These are phyloP conservation scores for Alternaria brassicae DNA, from an alignment of 2,329 filamentous ascomycete species.

Conservation along the genomic window DNA sequence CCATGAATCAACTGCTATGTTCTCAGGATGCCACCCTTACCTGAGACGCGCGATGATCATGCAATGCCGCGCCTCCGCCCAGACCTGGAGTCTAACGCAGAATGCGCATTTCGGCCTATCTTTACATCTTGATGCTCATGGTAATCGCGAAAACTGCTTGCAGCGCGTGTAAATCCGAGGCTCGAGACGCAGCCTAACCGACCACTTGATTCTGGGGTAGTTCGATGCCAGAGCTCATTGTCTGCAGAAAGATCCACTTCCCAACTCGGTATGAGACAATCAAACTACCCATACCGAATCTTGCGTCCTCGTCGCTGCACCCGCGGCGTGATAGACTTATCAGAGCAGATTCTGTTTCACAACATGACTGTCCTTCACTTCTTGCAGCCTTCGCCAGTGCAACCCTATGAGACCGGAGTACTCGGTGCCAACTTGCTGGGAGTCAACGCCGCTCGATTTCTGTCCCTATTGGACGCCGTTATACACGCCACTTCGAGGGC, in stretches of 20 bases:
- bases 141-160: constrained; percentile 1
- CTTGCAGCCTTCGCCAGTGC: constrained; percentile 1
- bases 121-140: constrained; percentile 6
- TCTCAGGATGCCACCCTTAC: neutral
- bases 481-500: constrained; percentile 21
- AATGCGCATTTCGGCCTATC: constrained; percentile 13
- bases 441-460: constrained; percentile 2
- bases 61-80: constrained; percentile 23
- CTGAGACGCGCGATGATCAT: constrained; percentile 10
- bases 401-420: constrained; percentile 11
- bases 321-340: neutral
- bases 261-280: neutral
- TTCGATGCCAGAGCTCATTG: neutral
- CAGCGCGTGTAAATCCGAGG: neutral
- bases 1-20: neutral
- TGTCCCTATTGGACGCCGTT: constrained; percentile 14
- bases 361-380: constrained; percentile 6
- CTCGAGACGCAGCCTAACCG: neutral
- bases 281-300: neutral
- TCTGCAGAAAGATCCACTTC: neutral
- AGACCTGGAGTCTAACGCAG: constrained; percentile 17
- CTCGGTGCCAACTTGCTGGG: constrained; percentile 17
- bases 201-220: neutral
- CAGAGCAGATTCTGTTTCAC: constrained; percentile 3
- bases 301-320: neutral